Percentiles rank a stretch among this genome's conserved stretches.
phyloP scores from a whole-genome alignment of 352 stramenopile species.

The Peronospora belbahrii region DNA sequence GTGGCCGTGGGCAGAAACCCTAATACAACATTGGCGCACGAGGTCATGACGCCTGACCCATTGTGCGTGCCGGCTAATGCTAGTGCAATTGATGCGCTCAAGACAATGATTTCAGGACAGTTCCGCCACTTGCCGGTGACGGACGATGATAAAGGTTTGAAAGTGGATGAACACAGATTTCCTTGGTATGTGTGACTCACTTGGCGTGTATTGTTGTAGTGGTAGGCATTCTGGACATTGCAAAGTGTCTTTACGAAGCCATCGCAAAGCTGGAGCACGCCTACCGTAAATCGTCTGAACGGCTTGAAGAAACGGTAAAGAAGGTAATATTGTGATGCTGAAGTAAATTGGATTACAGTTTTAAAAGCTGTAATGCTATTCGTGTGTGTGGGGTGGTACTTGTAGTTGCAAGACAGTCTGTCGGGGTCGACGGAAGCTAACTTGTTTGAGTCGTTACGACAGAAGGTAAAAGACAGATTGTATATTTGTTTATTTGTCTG shows the following conservation, averaged over 20 bases:
- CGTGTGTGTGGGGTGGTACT: constrained; percentile 1
- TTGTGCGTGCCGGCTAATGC: constrained; percentile 90
- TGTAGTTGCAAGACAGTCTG: constrained; percentile 54
- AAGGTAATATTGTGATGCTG: constrained; percentile 36
- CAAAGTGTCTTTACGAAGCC: constrained; percentile 97
- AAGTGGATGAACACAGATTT: too few relatives aligned
- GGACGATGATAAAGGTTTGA: constrained; percentile 82
- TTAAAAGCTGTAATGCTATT: constrained; percentile 1
- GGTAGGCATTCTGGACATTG: constrained; percentile 95
- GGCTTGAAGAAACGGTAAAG: constrained; percentile 63
- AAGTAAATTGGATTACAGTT: background rate
- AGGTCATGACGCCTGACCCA: constrained; percentile 94
- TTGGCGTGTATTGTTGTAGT: constrained; percentile 37
- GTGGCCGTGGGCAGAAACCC: constrained; percentile 85
- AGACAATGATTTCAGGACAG: constrained; percentile 93
- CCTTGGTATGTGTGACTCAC: background rate
- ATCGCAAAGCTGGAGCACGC: constrained; percentile 93
- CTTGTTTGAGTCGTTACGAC: constrained; percentile 73
- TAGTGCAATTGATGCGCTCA: constrained; percentile 92
- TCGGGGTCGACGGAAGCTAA: constrained; percentile 41
- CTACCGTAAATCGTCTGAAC: constrained; percentile 66
- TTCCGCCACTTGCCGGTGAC: constrained; percentile 96
- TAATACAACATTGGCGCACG: constrained; percentile 60
- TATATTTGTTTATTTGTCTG: background rate
- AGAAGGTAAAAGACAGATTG: constrained; percentile 43